phyloP scores from a whole-genome alignment of 495 filamentous ascomycete species.

The Aspergillus cavernicola region DNA sequence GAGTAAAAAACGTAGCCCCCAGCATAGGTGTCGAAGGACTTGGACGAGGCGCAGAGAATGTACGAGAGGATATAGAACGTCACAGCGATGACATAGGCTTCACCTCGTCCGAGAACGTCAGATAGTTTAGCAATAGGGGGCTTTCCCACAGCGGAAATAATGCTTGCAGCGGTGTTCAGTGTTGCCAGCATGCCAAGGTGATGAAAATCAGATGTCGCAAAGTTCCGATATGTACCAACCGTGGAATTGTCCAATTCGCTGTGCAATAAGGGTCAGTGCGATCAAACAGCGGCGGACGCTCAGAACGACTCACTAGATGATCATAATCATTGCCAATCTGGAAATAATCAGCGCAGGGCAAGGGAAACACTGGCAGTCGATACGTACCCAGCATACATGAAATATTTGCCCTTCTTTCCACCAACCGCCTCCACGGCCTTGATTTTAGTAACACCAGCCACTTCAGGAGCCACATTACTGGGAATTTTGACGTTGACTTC shows the following conservation, averaged over 20 bases:
- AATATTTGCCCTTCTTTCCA: constrained; percentile 38
- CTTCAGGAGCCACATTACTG: constrained; percentile 1
- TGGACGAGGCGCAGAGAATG: constrained; percentile 44
- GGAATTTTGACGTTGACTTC: constrained; percentile 6
- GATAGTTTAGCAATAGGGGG: constrained; percentile 49
- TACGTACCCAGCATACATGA: constrained; percentile 41
- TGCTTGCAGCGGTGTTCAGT: constrained; percentile 40
- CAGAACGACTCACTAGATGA: constrained; percentile 38
- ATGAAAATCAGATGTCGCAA: constrained; percentile 42
- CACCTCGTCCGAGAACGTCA: constrained; percentile 43
- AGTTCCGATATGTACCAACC: constrained; percentile 44
- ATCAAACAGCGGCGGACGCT: neutral
- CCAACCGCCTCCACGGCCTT: constrained; percentile 42
- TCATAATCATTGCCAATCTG: constrained; percentile 42
- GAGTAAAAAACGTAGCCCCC: constrained; percentile 44
- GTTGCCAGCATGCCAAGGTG: constrained; percentile 40
- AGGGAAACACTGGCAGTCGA: neutral
- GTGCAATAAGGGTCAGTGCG: neutral
- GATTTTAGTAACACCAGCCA: constrained; percentile 28
- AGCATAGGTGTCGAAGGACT: constrained; percentile 40
- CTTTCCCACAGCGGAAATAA: constrained; percentile 44
- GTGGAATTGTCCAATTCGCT: constrained; percentile 48
- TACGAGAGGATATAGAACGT: constrained; percentile 43
- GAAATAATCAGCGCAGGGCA: constrained; percentile 7
- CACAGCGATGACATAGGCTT: constrained; percentile 43